These are phyloP conservation scores for Chlamydomonas asymmetrica DNA, from an alignment of 139 green algal genomes.

Conservation along the genomic window DNA sequence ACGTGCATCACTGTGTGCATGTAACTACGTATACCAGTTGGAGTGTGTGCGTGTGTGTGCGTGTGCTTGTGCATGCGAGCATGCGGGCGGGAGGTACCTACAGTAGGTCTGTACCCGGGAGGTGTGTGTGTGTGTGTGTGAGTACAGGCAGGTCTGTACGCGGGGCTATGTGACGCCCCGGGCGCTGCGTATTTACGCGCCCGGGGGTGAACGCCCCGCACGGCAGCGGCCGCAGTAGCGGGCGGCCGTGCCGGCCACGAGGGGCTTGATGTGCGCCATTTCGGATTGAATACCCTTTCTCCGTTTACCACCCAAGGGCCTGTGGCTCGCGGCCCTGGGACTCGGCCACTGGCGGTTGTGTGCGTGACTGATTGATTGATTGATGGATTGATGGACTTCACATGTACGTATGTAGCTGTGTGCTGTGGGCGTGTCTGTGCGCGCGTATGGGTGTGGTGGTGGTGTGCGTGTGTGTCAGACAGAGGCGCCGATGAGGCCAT, in stretches of 20 bases:
- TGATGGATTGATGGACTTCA: neutral
- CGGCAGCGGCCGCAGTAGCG: neutral
- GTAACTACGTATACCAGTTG: neutral
- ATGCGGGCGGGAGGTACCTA: neutral
- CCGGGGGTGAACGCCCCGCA: neutral
- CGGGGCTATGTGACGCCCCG: neutral
- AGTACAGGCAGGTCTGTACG: neutral
- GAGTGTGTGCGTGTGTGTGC: neutral
- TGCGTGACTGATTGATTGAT: neutral
- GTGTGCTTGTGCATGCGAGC: constrained; percentile 1
- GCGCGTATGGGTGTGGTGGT: no score
- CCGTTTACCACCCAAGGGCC: constrained; percentile 39
- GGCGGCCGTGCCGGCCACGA: neutral
- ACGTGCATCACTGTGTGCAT: no score
- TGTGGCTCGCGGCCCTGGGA: constrained; percentile 21
- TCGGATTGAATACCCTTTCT: constrained; percentile 32
- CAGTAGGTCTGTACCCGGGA: neutral
- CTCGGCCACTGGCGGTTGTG: constrained; percentile 30
- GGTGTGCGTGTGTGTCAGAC: neutral
- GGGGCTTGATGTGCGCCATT: neutral
- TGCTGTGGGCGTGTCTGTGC: no score
- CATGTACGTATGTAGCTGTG: neutral
- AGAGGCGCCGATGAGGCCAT: neutral
- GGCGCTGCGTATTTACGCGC: neutral
- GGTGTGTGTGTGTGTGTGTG: constrained; percentile 9